Percentiles rank a stretch among this genome's conserved stretches.
phyloP scores from a whole-genome alignment of 2,329 filamentous ascomycete genomes.

The Colletotrichum sp. region DNA sequence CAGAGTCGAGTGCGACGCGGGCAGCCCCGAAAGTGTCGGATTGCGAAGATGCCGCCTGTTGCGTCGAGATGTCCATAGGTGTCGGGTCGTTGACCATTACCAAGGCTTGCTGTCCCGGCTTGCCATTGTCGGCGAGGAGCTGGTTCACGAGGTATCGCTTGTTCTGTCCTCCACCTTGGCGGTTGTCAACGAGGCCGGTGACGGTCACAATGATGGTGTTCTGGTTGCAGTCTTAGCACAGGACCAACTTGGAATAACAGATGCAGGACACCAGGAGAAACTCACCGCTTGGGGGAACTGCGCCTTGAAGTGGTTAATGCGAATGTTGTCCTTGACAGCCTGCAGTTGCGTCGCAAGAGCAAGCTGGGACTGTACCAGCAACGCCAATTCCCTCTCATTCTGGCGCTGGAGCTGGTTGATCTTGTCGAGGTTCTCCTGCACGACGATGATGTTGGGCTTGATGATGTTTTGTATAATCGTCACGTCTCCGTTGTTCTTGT shows the following conservation, averaged over 20 bases:
- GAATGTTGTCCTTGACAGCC: conserved; percentile 46
- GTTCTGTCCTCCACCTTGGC: conserved; percentile 30
- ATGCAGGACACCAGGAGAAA: not conserved
- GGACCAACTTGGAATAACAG: not conserved
- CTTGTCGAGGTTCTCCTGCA: conserved; percentile 39
- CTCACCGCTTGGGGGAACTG: conserved; percentile 40
- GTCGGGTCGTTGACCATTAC: conserved; percentile 42
- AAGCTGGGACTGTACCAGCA: conserved; percentile 39
- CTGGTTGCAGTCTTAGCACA: conserved; percentile 23
- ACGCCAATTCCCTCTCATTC: conserved; percentile 41
- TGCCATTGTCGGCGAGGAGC: conserved; percentile 40
- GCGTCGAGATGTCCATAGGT: conserved; percentile 36
- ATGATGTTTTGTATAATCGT: conserved; percentile 30
- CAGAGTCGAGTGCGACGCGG: not conserved
- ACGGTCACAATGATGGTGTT: conserved; percentile 43
- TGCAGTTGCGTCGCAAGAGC: conserved; percentile 40
- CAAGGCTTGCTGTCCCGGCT: conserved; percentile 34
- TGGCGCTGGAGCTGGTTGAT: conserved; percentile 36
- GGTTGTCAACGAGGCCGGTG: conserved; percentile 38
- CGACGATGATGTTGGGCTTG: conserved; percentile 31
- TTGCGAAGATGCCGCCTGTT: conserved; percentile 24
- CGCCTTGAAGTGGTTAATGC: conserved; percentile 42
- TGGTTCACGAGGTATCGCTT: conserved; percentile 45
- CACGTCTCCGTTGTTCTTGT: conserved; percentile 10
- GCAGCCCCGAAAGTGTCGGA: conserved; percentile 24